Base-by-base conservation (phyloP, 208 protist species). In the Acanthamoeba polyphaga region DNA sequence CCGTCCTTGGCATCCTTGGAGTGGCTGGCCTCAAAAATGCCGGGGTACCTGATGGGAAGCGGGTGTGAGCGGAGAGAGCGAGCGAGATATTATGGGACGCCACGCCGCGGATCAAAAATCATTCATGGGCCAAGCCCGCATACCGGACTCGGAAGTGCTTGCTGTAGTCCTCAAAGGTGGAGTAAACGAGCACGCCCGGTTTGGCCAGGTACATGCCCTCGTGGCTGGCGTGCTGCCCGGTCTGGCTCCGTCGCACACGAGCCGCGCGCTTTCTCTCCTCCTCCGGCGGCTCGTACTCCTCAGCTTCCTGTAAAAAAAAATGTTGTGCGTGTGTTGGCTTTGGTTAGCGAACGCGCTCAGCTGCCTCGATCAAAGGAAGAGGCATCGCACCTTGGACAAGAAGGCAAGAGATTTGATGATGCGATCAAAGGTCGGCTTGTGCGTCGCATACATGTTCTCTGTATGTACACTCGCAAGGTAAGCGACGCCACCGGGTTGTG, bases 71-170 rank as follows among this genome's bases (percentile, higher is more conserved):
- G 60, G 12, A 19, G 24, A 19, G 7, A 66, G 24, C 24, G 60
- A 66, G 43, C 2, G 43, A 49, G 43, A 49, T 3, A 49, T 49
- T 49, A 49, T 49, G 43, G 43, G 43, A 49, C 43, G 43, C 43
- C 43, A 49, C 43, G 43, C 2, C 43, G 5, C 43, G 43, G 43
- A 49, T 49, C 43, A n/a, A 15, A 7, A 15, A 19, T 6, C 60
- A 19, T 66, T 3, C 5, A 9, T 66, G 13, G 60, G 24, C 60
- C 12, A 27, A 38, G 34, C 15, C 53, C 17, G 13, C 74, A 1
- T 82, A 82, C 74, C 74, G 29, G n/a, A 82, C 74, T 82, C 74
- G 74, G 74, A 82, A 82, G 7, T 51, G 74, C 46, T 53, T 82
- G 15, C 8, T 27, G 74, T 82, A 53, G 74, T 82, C 74, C 24